phyloP scores from a whole-genome alignment of 768 basidiomycete species.

The Boletus coccyginus region DNA sequence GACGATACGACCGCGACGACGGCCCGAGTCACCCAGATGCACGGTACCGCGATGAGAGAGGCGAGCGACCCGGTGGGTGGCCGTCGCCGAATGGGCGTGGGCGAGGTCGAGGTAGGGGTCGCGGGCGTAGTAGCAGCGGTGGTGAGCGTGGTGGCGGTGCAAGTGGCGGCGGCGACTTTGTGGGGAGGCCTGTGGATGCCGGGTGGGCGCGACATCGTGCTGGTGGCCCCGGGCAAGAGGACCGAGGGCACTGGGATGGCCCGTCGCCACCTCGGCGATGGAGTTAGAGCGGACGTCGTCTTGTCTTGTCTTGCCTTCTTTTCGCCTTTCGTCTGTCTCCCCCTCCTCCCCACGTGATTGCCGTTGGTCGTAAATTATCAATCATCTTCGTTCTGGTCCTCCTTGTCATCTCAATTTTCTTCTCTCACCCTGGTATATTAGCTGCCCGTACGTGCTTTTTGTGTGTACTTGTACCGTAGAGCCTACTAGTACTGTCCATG shows the following conservation, averaged over 20 bases:
- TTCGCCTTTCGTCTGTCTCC: not conserved
- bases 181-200: slow-evolving; percentile 44
- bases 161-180: slow-evolving; percentile 21
- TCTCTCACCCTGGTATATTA: slow-evolving; percentile 9
- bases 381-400: slow-evolving; percentile 10
- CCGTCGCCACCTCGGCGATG: slow-evolving; percentile 30
- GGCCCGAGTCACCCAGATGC: slow-evolving; percentile 14
- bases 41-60: slow-evolving; percentile 31
- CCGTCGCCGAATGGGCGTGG: slow-evolving; percentile 32
- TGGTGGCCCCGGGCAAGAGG: slow-evolving; percentile 17
- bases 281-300: slow-evolving; percentile 2
- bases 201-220: slow-evolving; percentile 31
- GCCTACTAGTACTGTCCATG: slow-evolving; percentile 2
- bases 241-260: slow-evolving; percentile 27
- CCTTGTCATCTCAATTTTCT: not conserved
- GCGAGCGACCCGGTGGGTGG: slow-evolving; percentile 33
- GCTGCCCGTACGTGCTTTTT: not conserved
- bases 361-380: slow-evolving; percentile 27
- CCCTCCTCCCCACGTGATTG: not conserved
- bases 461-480: slow-evolving; percentile 18
- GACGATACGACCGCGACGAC: slow-evolving; percentile 28
- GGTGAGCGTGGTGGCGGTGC: not conserved
- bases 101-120: slow-evolving; percentile 29
- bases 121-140: slow-evolving; percentile 18
- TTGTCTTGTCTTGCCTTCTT: not conserved